phyloP scores from a whole-genome alignment of 1,284 basidiomycete genomes.

The Ganoderma boninense region DNA sequence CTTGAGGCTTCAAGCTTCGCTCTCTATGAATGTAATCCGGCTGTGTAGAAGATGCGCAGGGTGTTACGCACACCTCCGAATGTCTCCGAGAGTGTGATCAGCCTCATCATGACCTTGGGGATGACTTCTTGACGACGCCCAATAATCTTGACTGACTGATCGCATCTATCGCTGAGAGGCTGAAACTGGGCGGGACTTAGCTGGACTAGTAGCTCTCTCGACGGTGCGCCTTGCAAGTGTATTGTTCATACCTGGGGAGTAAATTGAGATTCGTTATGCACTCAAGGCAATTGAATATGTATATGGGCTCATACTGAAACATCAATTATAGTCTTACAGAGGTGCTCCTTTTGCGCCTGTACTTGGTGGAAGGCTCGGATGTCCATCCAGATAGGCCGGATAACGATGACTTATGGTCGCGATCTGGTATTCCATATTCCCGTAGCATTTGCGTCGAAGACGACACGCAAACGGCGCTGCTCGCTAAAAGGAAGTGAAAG shows the following conservation, averaged over 20 bases:
- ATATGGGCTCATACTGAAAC: background rate
- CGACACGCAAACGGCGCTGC: too few relatives aligned
- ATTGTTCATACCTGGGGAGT: too few relatives aligned
- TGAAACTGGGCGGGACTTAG: background rate
- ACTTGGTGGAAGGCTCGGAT: background rate
- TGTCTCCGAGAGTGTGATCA: background rate
- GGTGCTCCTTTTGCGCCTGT: background rate
- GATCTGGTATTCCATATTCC: background rate
- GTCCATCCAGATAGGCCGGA: background rate
- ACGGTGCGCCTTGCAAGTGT: background rate
- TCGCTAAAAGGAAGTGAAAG: too few relatives aligned
- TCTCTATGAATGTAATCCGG: too few relatives aligned
- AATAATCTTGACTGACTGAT: too few relatives aligned
- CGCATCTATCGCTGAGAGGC: background rate
- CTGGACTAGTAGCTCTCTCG: background rate
- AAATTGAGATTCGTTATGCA: too few relatives aligned
- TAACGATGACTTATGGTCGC: background rate
- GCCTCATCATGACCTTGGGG: background rate
- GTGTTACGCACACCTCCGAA: background rate
- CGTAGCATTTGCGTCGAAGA: background rate
- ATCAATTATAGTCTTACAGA: background rate
- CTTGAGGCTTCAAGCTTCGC: too few relatives aligned
- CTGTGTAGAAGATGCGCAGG: too few relatives aligned
- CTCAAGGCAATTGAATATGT: too few relatives aligned
- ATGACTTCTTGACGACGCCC: background rate